Evolutionary conservation across 2,329 filamentous ascomycete genomes (phyloP), one percentile per base, ranked within the genome.

Genomic region (Stylonectria norvegica): DNA sequence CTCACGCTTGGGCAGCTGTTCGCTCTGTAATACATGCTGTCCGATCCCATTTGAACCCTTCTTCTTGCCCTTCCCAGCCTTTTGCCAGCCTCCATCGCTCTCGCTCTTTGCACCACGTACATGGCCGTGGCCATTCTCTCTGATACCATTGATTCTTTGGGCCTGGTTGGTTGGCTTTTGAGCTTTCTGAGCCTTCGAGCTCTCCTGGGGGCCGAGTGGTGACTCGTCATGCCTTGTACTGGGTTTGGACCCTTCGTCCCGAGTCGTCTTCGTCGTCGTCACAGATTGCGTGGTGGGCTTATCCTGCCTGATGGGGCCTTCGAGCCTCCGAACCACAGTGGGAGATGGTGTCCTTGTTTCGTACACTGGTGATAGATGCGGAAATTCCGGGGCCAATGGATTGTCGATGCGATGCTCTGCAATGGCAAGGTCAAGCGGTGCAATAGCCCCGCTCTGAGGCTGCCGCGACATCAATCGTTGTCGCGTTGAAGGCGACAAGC

Each of bases 281-380:
- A 49, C 51, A 15, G 41, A 35, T 10, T 50, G 44, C n/a, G 34
- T 18, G 34, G 46, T 52, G n/a, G 48, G 32, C 30, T 57, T 58
- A 14, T 57, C 60, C 18, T 54, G 40, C 29, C 53, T 57, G 14
- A 53, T 43, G 10, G 63, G 55, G 2, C 63, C 49, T 19, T 81
- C 78, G 35, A 72, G 66, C 34, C 73, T 80, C 39, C 82, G 72
- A 40, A 68, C 67, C 10, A 75, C 69, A 3, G 74, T 84, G 2
- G 85, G 84, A 2, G 85, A 87, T 3, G 85, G 83, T 0, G 82
- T 85, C n/a, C 76, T 73, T 5, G 78, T 76, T 64, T 89, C 86
- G 38, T 84, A 85, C 1, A 89, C 85, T 0, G 86, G 86, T 0
- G 86, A 89, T 2, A 90, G 70, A 50, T 73, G 75, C 29, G 72